Base-by-base conservation (phyloP, 208 protist genomes). In the Angomonas deanei region DNA sequence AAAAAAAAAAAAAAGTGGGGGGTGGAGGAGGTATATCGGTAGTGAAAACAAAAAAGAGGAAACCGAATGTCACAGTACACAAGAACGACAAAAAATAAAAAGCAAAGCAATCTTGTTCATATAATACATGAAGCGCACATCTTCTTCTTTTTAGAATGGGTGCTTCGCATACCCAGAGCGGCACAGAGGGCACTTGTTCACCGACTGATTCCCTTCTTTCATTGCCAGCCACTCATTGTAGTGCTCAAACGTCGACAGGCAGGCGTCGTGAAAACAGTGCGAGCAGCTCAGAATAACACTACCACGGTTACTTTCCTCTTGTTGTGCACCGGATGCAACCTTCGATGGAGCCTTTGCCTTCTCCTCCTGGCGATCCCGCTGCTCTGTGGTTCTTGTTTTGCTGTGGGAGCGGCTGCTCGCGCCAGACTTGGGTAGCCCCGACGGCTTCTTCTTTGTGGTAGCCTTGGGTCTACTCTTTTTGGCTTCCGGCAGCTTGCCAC, bases 251-350 rank as follows among this genome's bases (percentile, higher is more conserved):
- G 65, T 66, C 0, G 60, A 52, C 8, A 96, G 72, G 64, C 89
- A 96, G 15, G 70, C 48, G 15, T 74, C 68, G 70, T 96, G 89
- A 36, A 92, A 92, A 61, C 68, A 86, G 57, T 96, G 86, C 3
- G 84, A 82, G 68, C 89, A 96, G 66, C 89, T 96, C 1, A 96
- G 69, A 24, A 96, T 81, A 8, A 87, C 61, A 21, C 81, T 83
- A 28, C 61, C 58, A 2, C 79, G 66, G 8, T 32, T n/a, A n/a
- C n/a, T n/a, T n/a, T n/a, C n/a, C n/a, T n/a, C n/a, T n/a, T n/a
- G n/a, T n/a, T 49, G n/a, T 26, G 15, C 8, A 10, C 34, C 27
- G 50, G 5, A 3, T 56, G 23, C 19, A 56, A 21, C 10, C 23
- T 26, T 53, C 23, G 5, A 28, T 53, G 8, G n/a, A 53, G 47